A percentile compares a stretch with the other conserved stretches of the same genome.
These are phyloP conservation scores for Tylopilus intermedius DNA, from an alignment of 768 basidiomycete species.

Conservation along the genomic window DNA sequence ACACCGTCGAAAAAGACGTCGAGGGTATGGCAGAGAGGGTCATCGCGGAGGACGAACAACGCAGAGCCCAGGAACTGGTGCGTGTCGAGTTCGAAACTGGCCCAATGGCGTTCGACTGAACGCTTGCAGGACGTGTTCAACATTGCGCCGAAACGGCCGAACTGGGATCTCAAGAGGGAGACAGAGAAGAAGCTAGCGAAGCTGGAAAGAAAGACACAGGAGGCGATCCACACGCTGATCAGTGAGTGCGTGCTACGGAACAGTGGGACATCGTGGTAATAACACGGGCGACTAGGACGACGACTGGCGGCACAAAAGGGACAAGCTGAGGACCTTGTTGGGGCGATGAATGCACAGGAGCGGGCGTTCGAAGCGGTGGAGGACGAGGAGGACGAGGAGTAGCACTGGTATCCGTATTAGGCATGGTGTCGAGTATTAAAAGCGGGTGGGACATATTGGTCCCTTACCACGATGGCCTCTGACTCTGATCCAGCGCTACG, in stretches of 20 bases:
- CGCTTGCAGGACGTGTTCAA: conserved; percentile 80
- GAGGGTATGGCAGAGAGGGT: conserved; percentile 81
- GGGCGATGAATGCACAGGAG: conserved; percentile 79
- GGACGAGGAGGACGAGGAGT: conserved; percentile 13
- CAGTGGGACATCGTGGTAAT: conserved; percentile 4
- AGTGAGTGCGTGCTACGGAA: conserved; percentile 48
- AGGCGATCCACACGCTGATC: conserved; percentile 88
- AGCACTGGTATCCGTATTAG: conserved; percentile 13
- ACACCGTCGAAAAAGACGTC: conserved; percentile 86
- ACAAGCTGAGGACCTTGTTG: conserved; percentile 71
- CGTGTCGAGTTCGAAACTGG: conserved; percentile 23
- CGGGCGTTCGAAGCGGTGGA: conserved; percentile 49
- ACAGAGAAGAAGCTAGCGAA: conserved; percentile 85
- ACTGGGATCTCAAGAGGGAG: conserved; percentile 94
- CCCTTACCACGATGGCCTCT: conserved; percentile 20
- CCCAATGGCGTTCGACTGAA: conserved; percentile 13
- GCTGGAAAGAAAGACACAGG: conserved; percentile 87
- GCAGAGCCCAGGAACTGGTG: conserved; percentile 83
- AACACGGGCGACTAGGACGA: conserved; percentile 50
- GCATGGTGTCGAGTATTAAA: conserved; percentile 15
- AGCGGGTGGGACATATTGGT: conserved; percentile 1
- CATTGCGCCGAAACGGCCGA: conserved; percentile 94
- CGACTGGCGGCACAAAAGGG: conserved; percentile 76
- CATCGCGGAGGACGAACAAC: conserved; percentile 81
- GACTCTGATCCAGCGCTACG: conserved; percentile 33